Evolutionary conservation across 2,329 filamentous ascomycete genomes (phyloP).

Genomic region (Stachybotrys elegans): DNA sequence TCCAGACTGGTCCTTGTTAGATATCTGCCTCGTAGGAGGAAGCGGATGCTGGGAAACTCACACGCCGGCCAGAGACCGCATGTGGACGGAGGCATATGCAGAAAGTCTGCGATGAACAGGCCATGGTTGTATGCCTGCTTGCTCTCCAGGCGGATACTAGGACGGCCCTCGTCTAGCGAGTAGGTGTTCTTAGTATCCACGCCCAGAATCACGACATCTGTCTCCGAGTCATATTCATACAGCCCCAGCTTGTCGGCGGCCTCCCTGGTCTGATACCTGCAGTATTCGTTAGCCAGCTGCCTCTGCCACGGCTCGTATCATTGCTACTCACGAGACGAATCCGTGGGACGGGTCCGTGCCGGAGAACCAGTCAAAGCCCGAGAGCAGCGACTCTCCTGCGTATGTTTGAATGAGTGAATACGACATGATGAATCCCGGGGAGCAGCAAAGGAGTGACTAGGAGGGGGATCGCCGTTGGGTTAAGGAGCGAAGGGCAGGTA

Average conservation of each 20-base stretch:
- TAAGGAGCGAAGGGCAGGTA: background rate
- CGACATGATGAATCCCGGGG: conserved; percentile 23
- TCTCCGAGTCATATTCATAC: conserved; percentile 35
- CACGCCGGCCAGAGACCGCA: conserved; percentile 73
- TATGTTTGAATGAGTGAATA: conserved; percentile 41
- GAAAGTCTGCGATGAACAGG: conserved; percentile 66
- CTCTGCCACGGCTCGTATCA: conserved; percentile 9
- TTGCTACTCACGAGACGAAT: conserved; percentile 55
- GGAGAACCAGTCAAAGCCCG: conserved; percentile 45
- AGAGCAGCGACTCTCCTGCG: conserved; percentile 36
- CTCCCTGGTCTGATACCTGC: conserved; percentile 38
- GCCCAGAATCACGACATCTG: conserved; percentile 38
- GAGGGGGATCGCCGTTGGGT: background rate
- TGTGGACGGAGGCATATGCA: conserved; percentile 65
- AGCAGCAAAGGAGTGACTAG: conserved; percentile 6
- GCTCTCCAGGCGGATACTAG: conserved; percentile 63
- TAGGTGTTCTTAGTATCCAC: conserved; percentile 38
- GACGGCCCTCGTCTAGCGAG: conserved; percentile 34
- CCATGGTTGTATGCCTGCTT: conserved; percentile 59
- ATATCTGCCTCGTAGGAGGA: no score
- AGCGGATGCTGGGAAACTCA: no score
- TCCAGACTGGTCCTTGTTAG: conserved; percentile 37
- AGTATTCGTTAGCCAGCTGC: background rate
- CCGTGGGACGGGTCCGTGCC: conserved; percentile 59
- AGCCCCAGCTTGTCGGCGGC: conserved; percentile 33